Conservation (phyloP, 306 rosid species). For the Vigna angularis region DNA sequence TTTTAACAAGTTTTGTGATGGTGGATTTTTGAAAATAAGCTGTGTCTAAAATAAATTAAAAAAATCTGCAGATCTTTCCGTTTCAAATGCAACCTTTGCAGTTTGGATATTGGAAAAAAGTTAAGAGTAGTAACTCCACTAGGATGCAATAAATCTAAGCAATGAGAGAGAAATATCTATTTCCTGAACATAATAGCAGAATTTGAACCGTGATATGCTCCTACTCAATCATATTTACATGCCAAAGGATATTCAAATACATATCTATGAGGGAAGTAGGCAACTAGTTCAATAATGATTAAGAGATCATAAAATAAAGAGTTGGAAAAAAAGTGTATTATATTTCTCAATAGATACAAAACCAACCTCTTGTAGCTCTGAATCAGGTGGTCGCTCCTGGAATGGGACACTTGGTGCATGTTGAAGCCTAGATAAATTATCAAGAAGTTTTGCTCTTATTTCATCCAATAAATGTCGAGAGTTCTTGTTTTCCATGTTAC, state of each 20-base stretch:
- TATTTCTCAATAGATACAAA: conserved; percentile 28
- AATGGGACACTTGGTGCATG: conserved; percentile 63
- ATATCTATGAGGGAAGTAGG: conserved; percentile 2
- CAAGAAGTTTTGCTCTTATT: conserved; percentile 52
- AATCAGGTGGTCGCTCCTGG: conserved; percentile 59
- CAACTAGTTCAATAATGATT: conserved; percentile 2
- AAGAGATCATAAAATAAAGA: conserved; percentile 16
- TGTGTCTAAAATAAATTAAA: background rate
- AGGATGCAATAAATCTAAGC: conserved; percentile 26
- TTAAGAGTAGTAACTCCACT: conserved; percentile 5
- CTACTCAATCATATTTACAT: background rate
- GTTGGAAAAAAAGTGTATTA: background rate
- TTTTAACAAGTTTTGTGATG: background rate
- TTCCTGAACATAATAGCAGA: conserved; percentile 16
- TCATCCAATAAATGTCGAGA: conserved; percentile 53
- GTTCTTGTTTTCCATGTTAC: conserved; percentile 68
- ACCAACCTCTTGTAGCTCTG: conserved; percentile 55
- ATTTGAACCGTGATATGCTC: conserved; percentile 1
- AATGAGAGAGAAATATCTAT: conserved; percentile 2
- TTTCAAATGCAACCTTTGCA: conserved; percentile 28
- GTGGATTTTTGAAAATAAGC: conserved; percentile 16
- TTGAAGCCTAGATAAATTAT: conserved; percentile 54
- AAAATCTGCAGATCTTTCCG: conserved; percentile 14
- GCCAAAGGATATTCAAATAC: conserved; percentile 33
- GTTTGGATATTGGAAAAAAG: conserved; percentile 25